Evolutionary conservation across 139 green algal genomes (phyloP).

Genomic region (Tetraselmis chui): DNA sequence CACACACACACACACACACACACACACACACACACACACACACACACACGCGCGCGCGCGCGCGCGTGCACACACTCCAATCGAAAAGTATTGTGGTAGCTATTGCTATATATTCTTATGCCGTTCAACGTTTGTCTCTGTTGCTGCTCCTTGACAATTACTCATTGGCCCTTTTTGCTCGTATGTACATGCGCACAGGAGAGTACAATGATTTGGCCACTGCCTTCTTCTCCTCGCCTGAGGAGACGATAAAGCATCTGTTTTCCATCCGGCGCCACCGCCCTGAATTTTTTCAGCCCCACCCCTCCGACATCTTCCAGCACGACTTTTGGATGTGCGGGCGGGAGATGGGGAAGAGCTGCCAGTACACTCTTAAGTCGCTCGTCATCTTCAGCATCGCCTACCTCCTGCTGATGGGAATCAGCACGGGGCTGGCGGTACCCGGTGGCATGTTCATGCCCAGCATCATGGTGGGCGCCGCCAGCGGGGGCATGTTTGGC

Average conservation of each 20-base stretch:
- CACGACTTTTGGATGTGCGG: background rate
- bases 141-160: no score
- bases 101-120: no score
- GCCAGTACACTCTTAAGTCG: conserved; percentile 46
- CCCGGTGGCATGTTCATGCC: conserved; percentile 91
- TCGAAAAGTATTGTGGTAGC: no score
- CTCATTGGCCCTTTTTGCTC: no score
- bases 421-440: conserved; percentile 61
- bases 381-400: conserved; percentile 44
- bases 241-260: conserved; percentile 66
- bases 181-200: background rate
- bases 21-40: no score
- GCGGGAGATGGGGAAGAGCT: conserved; percentile 6
- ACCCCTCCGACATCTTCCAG: background rate
- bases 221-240: conserved; percentile 55
- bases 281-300: background rate
- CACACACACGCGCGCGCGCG: no score
- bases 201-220: conserved; percentile 86
- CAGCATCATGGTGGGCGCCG: conserved; percentile 65
- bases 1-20: no score
- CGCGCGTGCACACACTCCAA: no score
- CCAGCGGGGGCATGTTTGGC: conserved; percentile 60
- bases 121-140: no score
- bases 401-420: conserved; percentile 75
- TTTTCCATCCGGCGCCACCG: conserved; percentile 45